Evolutionary conservation across 768 basidiomycete species (phyloP), one percentile per base, ranked within the genome.

Genomic region (Rhizopogon vinicolor): DNA sequence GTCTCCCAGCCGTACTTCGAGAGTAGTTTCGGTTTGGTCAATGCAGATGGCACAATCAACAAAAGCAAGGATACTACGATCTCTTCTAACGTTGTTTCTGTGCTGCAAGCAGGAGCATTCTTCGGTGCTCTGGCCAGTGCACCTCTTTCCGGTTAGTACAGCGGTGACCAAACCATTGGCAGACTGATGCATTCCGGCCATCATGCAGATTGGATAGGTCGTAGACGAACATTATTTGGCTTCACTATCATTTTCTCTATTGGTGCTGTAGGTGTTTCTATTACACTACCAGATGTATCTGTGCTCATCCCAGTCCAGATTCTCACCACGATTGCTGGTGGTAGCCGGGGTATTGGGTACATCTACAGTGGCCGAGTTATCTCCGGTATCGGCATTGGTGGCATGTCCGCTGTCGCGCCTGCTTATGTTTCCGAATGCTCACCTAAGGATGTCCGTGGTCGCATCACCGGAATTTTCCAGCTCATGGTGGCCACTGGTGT

Each of bases 381-480:
- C 49, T 82, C 86, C 18, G 91, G 92, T 52, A 43, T 91, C 29
- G 92, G 91, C 39, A 86, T 93, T 50, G 92, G 93, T 61, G 86
- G 79, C 6, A 91, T 93, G 60, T 90, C 82, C n/a, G 83, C 86
- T n/a, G 86, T 93, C 2, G 85, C 91, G 1, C 93, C 92, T 5
- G 85, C 90, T 0, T 95, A 83, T 64, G 91, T 93, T 19, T 86
- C 89, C 10, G 93, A 95, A 68, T 92, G 91, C 67, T 79, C 86
- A 2, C 93, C 93, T 5, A 94, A 93, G 66, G 78, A 90, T 19
- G 88, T 92, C 7, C 86, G 93, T 58, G 91, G 91, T 6, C 79
- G 89, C 48, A 90, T 93, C 60, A 92, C 89, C 0, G 91, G 91
- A 43, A 64, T 89, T 33, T 93, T 93, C 78, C 92, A 93, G 68